Evolutionary conservation across 352 stramenopile species (phyloP).

Genomic region (Pythium coloratum): DNA sequence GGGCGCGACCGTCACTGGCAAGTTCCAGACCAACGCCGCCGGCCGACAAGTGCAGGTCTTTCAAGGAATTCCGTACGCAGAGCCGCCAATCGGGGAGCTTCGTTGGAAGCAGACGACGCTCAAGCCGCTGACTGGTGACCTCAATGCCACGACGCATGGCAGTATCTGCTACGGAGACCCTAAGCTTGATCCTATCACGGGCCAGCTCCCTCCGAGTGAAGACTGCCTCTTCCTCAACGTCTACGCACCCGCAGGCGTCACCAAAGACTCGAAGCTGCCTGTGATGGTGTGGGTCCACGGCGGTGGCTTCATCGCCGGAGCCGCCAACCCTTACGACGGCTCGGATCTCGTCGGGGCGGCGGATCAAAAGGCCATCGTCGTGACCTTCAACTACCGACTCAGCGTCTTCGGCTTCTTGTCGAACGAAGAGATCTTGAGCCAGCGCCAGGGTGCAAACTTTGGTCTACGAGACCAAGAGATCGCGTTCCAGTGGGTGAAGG

Average conservation of each 20-base stretch:
- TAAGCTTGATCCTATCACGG: neutral
- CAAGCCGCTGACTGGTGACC: conserved; percentile 6
- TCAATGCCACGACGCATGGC: conserved; percentile 9
- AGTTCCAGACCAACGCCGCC: neutral
- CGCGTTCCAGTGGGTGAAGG: conserved; percentile 37
- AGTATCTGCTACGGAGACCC: conserved; percentile 4
- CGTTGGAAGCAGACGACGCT: conserved; percentile 16
- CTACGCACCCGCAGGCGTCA: conserved; percentile 28
- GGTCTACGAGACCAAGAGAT: conserved; percentile 20
- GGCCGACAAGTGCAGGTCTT: conserved; percentile 12
- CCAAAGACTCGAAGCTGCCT: conserved; percentile 28
- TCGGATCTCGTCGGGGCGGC: conserved; percentile 10
- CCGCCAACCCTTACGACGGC: conserved; percentile 1
- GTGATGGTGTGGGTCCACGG: conserved; percentile 18
- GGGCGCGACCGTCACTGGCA: conserved; percentile 7
- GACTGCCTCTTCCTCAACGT: conserved; percentile 45
- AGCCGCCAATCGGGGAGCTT: neutral
- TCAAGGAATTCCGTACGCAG: conserved; percentile 2
- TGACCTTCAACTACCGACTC: conserved; percentile 42
- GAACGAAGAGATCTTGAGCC: conserved; percentile 28
- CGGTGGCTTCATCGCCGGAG: conserved; percentile 29
- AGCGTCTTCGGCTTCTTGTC: conserved; percentile 32
- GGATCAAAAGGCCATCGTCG: conserved; percentile 31
- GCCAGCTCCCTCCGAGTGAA: conserved; percentile 13
- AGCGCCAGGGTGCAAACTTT: conserved; percentile 12